phyloP scores from a whole-genome alignment of 768 basidiomycete genomes.

The Boletales sp. region DNA sequence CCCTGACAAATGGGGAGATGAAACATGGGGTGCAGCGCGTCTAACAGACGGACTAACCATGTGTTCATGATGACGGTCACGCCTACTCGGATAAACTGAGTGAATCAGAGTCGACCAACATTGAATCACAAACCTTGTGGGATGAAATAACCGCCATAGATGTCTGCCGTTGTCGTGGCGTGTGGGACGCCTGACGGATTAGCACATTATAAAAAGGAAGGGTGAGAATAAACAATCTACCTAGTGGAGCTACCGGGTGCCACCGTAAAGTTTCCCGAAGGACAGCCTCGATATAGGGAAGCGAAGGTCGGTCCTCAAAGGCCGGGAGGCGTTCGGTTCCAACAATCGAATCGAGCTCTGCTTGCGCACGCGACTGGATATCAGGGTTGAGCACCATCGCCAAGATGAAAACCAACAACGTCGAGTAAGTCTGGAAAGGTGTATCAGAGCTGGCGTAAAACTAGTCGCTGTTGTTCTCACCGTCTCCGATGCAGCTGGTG shows the following conservation, averaged over 20 bases:
- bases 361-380: slow-evolving; percentile 36
- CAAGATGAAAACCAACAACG: slow-evolving; percentile 28
- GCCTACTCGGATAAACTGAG: slow-evolving; percentile 9
- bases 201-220: background rate
- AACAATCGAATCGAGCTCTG: slow-evolving; percentile 33
- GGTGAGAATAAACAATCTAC: slow-evolving; percentile 12
- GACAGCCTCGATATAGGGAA: slow-evolving; percentile 27
- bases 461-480: slow-evolving; percentile 9
- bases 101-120: background rate
- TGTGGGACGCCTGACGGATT: slow-evolving; percentile 30
- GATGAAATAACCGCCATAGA: slow-evolving; percentile 49
- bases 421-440: slow-evolving; percentile 28
- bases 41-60: slow-evolving; percentile 10
- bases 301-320: slow-evolving; percentile 27
- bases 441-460: background rate
- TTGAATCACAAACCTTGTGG: slow-evolving; percentile 41
- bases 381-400: slow-evolving; percentile 37
- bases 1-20: slow-evolving; percentile 13
- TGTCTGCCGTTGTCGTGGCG: slow-evolving; percentile 35
- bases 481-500: slow-evolving; percentile 27
- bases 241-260: slow-evolving; percentile 33
- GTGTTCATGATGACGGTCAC: slow-evolving; percentile 29
- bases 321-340: slow-evolving; percentile 29
- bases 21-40: background rate
- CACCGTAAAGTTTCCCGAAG: slow-evolving; percentile 34